Conservation (phyloP, 768 basidiomycete genomes). For the Neoboletus subvelutipes region DNA sequence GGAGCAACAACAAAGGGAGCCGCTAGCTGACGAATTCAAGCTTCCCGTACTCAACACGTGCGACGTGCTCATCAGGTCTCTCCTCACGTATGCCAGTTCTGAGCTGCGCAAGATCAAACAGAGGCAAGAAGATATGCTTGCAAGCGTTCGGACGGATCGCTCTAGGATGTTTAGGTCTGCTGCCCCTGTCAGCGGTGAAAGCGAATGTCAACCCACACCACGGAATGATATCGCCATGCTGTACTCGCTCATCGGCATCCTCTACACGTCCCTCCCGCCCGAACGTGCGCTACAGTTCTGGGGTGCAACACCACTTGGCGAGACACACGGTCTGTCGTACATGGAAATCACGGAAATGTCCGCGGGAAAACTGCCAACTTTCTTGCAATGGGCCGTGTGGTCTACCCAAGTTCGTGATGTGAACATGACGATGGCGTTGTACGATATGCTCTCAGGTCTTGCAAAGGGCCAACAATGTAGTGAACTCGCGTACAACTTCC, state of each 20-base stretch:
- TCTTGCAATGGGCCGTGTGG: constrained; percentile 90
- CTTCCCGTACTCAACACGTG: constrained; percentile 61
- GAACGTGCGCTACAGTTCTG: constrained; percentile 87
- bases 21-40: constrained; percentile 43
- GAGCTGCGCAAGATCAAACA: constrained; percentile 86
- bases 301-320: constrained; percentile 57
- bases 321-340: constrained; percentile 46
- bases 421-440: constrained; percentile 74
- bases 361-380: constrained; percentile 63
- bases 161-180: constrained; percentile 49
- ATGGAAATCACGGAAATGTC: constrained; percentile 61
- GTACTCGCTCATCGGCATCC: constrained; percentile 78
- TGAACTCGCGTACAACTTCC: constrained; percentile 85
- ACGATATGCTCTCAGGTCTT: constrained; percentile 86
- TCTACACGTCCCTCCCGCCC: constrained; percentile 70
- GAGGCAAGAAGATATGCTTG: constrained; percentile 82
- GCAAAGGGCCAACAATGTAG: constrained; percentile 84
- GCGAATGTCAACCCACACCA: constrained; percentile 47
- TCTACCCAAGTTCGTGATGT: constrained; percentile 73
- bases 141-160: constrained; percentile 63
- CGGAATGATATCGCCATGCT: constrained; percentile 85
- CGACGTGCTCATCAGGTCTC: constrained; percentile 67
- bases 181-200: constrained; percentile 40
- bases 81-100: constrained; percentile 76
- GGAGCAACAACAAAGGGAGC: constrained; percentile 35